phyloP scores from a whole-genome alignment of 2,329 filamentous ascomycete genomes.

The Colletotrichum chrysophilum region DNA sequence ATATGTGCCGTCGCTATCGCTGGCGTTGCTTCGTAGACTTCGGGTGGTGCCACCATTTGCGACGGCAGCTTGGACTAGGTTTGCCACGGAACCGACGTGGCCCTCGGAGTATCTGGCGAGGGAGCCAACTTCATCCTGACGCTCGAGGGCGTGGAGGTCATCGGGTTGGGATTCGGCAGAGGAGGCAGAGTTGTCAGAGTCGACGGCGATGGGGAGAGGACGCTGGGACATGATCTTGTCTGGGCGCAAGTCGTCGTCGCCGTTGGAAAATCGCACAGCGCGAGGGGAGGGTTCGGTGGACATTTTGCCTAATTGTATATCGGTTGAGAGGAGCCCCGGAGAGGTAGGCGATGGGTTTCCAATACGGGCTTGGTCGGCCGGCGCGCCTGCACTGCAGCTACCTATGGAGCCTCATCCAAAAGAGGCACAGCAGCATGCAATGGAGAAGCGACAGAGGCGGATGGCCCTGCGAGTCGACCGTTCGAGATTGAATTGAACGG shows the following conservation, averaged over 20 bases:
- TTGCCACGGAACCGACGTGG: constrained; percentile 46
- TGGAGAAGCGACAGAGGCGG: constrained; percentile 7
- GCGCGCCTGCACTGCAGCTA: constrained; percentile 17
- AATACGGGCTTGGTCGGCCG: constrained; percentile 7
- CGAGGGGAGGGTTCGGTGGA: constrained; percentile 56
- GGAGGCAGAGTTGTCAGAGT: constrained; percentile 55
- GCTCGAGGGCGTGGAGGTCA: constrained; percentile 52
- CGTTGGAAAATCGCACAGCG: constrained; percentile 60
- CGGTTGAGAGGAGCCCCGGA: background rate
- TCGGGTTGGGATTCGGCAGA: constrained; percentile 48
- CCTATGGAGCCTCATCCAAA: constrained; percentile 16
- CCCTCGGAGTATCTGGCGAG: constrained; percentile 50
- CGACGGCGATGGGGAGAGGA: constrained; percentile 37
- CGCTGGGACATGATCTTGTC: constrained; percentile 48
- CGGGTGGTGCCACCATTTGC: constrained; percentile 17
- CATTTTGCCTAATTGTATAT: constrained; percentile 17
- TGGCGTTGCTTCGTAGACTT: constrained; percentile 26
- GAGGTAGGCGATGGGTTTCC: background rate
- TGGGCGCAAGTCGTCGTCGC: constrained; percentile 46
- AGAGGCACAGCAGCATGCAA: constrained; percentile 19
- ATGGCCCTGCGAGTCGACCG: background rate
- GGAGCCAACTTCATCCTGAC: constrained; percentile 52
- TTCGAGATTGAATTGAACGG: constrained; percentile 4
- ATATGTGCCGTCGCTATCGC: constrained; percentile 23
- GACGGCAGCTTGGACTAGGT: constrained; percentile 31